Evolutionary conservation across 441 rosid genomes (phyloP).

Genomic region (Kokia cookei): DNA sequence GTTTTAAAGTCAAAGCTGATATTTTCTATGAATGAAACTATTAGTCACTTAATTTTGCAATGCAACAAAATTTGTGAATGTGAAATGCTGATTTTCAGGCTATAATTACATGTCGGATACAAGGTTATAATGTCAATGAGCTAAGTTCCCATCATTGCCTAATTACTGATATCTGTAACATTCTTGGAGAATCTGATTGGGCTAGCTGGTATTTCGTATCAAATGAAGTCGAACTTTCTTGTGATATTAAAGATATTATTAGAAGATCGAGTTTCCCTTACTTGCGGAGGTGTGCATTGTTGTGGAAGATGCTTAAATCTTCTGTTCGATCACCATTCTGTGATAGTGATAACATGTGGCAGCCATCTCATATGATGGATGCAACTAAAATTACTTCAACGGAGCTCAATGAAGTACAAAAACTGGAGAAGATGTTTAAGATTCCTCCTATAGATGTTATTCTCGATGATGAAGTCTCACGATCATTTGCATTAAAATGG

Average conservation of each 20-base stretch:
- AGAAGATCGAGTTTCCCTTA: conserved; percentile 71
- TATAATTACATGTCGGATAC: conserved; percentile 44
- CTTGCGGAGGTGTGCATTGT: conserved; percentile 89
- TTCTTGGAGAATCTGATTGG: conserved; percentile 47
- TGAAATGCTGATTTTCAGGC: conserved; percentile 54
- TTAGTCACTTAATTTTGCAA: neutral
- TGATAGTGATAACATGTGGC: conserved; percentile 28
- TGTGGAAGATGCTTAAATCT: conserved; percentile 74
- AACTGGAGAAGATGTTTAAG: conserved; percentile 71
- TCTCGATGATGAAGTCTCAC: conserved; percentile 48
- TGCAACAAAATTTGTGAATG: conserved; percentile 16
- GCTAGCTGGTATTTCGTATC: conserved; percentile 48
- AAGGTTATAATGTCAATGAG: conserved; percentile 25
- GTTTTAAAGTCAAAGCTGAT: too few species aligned
- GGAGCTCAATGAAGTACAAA: conserved; percentile 59
- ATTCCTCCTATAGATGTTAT: conserved; percentile 61
- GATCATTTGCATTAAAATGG: conserved; percentile 57
- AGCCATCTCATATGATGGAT: conserved; percentile 34
- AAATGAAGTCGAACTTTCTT: conserved; percentile 38
- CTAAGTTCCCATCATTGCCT: conserved; percentile 36
- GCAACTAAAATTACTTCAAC: conserved; percentile 19
- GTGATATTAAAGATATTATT: conserved; percentile 45
- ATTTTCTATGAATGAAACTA: neutral
- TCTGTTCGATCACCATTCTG: conserved; percentile 50
- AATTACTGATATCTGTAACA: conserved; percentile 48